Base-by-base conservation (phyloP, 805 yeast species). In the Candida anglica region DNA sequence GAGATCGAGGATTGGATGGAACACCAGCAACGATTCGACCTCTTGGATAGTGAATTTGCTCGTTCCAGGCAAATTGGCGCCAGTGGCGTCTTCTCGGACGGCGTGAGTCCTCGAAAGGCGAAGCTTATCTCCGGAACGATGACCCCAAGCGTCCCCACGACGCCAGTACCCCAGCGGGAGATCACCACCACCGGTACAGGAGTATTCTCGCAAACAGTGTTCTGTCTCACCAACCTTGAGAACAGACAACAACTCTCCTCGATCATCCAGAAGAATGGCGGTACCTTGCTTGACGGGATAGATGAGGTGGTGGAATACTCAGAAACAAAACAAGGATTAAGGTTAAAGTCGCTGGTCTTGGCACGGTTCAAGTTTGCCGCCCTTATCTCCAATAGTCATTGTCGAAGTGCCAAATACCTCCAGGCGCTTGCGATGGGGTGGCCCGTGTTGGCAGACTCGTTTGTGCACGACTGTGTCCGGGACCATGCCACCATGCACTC, bases 351-450 rank as follows among this genome's bases (percentile, higher is more conserved):
- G 27, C 36, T 34, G 5, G 21, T 34, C 33, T 20, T 50, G 19
- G 38, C 34, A 6, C 41, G 40, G 8, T 66, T 53, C 40, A 63
- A 47, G 20, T 85, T 87, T 58, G 86, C 73, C 1, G 89, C 89
- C 2, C 62, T 85, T 21, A 57, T 88, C 1, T 70, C 91, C 0
- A 70, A 69, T 24, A 67, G 66, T 19, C 70, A 73, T 37, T 66
- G 75, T 14, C 62, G 96, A 23, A 85, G 88, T 30, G 69, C 79
- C 6, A 88, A 87, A 48, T 88, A 82, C 51, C 52, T 88, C 7
- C 93, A 86, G 48, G 77, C 82, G 2, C 53, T 87, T 13, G 85
- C 91, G 0, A 50, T 87, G 28, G 89, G 91, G 2, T 87, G 95
- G 95, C 97, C 97, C 2, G 71, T 84, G 14, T 48, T 88, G 19